Conservation (phyloP, 768 basidiomycete species). For the Pulveroboletus sp. region DNA sequence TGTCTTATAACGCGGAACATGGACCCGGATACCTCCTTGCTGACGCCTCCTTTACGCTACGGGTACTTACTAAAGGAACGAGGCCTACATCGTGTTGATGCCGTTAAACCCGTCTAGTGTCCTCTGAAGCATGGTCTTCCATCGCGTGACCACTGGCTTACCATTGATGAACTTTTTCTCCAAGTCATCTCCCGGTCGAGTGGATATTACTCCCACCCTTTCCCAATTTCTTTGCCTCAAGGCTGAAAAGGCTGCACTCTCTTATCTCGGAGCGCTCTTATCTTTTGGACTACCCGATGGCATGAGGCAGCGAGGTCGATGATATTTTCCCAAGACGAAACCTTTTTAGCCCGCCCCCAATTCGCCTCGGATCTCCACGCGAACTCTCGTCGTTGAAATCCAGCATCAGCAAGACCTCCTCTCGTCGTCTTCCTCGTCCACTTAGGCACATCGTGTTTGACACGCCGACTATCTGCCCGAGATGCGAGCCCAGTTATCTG, state of each 20-base stretch:
- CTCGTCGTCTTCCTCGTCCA: neutral
- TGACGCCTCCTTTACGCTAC: conserved; percentile 2
- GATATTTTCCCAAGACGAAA: conserved; percentile 26
- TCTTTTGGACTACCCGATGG: conserved; percentile 8
- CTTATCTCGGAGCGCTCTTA: conserved; percentile 15
- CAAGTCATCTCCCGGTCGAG: conserved; percentile 6
- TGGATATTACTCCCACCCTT: neutral
- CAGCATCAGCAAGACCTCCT: neutral
- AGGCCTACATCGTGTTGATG: conserved; percentile 30
- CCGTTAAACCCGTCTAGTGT: neutral
- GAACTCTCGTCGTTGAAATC: neutral
- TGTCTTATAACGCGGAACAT: conserved; percentile 7
- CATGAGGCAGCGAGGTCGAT: conserved; percentile 18
- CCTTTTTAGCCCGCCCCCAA: conserved; percentile 13
- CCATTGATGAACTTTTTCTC: conserved; percentile 5
- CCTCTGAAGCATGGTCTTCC: neutral
- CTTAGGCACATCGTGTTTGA: neutral
- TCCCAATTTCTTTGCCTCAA: conserved; percentile 36
- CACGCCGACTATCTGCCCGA: neutral
- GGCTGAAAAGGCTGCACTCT: conserved; percentile 35
- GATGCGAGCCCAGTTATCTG: conserved; percentile 22
- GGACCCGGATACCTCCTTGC: too few species aligned
- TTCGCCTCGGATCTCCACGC: neutral
- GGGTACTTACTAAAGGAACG: conserved; percentile 12
- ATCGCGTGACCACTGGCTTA: conserved; percentile 4